Conservation (phyloP, 2,329 filamentous ascomycete species). For the Colletotrichum liaoningense region DNA sequence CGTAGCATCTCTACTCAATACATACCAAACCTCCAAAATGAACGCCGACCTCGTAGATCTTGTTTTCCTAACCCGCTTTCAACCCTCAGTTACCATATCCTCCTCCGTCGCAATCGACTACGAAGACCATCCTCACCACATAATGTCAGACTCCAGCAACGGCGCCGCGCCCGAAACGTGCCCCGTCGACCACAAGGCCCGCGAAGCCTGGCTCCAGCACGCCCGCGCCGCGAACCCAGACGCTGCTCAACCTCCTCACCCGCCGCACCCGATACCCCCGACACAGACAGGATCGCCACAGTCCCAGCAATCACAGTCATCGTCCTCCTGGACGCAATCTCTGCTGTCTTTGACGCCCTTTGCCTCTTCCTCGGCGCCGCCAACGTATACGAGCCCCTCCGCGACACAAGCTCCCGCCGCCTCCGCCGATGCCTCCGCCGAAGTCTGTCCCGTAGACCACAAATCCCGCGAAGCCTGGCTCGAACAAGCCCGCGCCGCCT, state of each 20-base stretch:
- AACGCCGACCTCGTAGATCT: slow-evolving; percentile 33
- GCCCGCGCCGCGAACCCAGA: slow-evolving; percentile 63
- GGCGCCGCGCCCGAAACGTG: slow-evolving; percentile 22
- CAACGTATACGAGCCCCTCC: slow-evolving; percentile 23
- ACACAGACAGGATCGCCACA: slow-evolving; percentile 36
- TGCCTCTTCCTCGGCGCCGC: slow-evolving; percentile 42
- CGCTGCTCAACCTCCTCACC: slow-evolving; percentile 43
- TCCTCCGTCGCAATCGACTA: neutral
- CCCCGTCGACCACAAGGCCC: slow-evolving; percentile 66
- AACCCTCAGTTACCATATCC: neutral
- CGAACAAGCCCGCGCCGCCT: slow-evolving; percentile 69
- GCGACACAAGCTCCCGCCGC: slow-evolving; percentile 32
- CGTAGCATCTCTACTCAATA: neutral
- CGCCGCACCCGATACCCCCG: slow-evolving; percentile 38
- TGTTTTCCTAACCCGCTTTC: slow-evolving; percentile 29
- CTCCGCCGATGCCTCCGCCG: slow-evolving; percentile 39
- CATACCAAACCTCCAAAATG: slow-evolving; percentile 11
- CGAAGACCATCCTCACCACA: neutral
- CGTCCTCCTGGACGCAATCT: slow-evolving; percentile 57
- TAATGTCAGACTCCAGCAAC: slow-evolving; percentile 18
- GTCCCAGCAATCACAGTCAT: slow-evolving; percentile 38
- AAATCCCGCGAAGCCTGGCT: slow-evolving; percentile 91
- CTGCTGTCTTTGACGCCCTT: slow-evolving; percentile 55
- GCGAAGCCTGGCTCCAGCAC: slow-evolving; percentile 86
- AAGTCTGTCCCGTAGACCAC: slow-evolving; percentile 88